Conservation (phyloP, 768 basidiomycete genomes). For the Gymnopilus dilepis region DNA sequence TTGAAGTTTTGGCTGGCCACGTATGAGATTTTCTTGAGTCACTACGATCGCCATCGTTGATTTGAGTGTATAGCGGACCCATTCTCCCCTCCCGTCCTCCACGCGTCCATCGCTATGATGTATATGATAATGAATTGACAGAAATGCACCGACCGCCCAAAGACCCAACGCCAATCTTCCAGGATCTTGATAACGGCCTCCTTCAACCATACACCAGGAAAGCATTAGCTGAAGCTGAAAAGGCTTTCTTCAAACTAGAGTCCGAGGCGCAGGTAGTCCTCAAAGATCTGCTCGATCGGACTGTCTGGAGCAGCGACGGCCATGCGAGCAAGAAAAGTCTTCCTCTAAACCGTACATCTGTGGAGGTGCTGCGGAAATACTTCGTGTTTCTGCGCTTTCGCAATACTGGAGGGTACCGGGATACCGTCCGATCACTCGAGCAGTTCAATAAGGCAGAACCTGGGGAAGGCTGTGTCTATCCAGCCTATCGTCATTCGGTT, state of each 20-base stretch:
- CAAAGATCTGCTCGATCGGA: constrained; percentile 37
- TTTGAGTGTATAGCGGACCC: constrained; percentile 18
- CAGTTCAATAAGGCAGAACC: constrained; percentile 24
- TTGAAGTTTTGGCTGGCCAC: constrained; percentile 55
- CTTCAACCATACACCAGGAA: constrained; percentile 41
- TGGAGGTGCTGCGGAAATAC: constrained; percentile 52
- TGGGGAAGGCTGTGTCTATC: constrained; percentile 29
- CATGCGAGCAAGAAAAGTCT: constrained; percentile 31
- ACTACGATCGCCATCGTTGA: constrained; percentile 1
- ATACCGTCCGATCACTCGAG: constrained; percentile 40
- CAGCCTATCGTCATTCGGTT: constrained; percentile 36
- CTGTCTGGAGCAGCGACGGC: constrained; percentile 31
- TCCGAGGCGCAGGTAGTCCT: constrained; percentile 44
- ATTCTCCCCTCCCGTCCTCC: constrained; percentile 37
- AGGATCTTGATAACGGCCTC: constrained; percentile 42
- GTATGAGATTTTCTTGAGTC: constrained; percentile 27
- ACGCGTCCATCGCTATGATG: constrained; percentile 56
- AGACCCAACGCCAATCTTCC: constrained; percentile 43
- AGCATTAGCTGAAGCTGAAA: constrained; percentile 47
- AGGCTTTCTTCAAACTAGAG: constrained; percentile 50
- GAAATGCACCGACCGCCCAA: constrained; percentile 47
- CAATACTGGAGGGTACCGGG: constrained; percentile 52
- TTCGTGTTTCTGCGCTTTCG: constrained; percentile 63
- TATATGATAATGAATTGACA: constrained; percentile 53
- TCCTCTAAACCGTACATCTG: constrained; percentile 31